A percentile compares a stretch with the other conserved stretches of the same genome.
Conservation (phyloP, 208 protist species). For the Phytomonas sp. region DNA sequence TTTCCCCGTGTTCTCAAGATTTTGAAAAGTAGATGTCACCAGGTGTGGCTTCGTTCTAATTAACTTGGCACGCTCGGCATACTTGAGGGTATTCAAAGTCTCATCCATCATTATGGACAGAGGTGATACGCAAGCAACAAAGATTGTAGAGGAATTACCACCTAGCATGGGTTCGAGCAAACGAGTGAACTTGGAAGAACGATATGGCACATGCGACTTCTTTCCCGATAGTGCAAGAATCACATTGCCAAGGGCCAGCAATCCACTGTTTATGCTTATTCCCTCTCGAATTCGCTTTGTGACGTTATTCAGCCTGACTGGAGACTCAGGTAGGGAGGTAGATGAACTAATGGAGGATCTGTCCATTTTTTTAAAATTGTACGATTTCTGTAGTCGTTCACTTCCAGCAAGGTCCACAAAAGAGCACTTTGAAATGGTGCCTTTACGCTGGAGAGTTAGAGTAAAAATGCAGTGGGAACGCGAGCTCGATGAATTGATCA, state of each 20-base stretch:
- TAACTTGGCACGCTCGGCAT: constrained; percentile 91
- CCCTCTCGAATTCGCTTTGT: constrained; percentile 84
- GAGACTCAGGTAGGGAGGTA: background rate
- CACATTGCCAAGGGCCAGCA: constrained; percentile 92
- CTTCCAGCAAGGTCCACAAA: constrained; percentile 94
- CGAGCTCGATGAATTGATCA: constrained; percentile 89
- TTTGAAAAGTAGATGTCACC: constrained; percentile 21
- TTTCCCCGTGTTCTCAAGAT: constrained; percentile 35
- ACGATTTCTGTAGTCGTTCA: constrained; percentile 86
- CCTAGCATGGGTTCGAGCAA: constrained; percentile 91
- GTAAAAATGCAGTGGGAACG: constrained; percentile 92
- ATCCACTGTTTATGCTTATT: constrained; percentile 91
- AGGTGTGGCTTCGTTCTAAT: constrained; percentile 85
- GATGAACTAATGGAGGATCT: background rate
- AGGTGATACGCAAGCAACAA: constrained; percentile 93
- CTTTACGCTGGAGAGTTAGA: constrained; percentile 58
- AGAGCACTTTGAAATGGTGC: constrained; percentile 62
- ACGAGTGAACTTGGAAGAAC: constrained; percentile 92
- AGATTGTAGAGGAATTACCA: constrained; percentile 87
- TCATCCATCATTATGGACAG: constrained; percentile 88
- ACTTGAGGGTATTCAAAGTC: constrained; percentile 94
- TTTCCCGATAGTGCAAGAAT: constrained; percentile 85
- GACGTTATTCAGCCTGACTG: background rate
- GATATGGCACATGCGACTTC: constrained; percentile 88
- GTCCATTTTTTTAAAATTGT: background rate